Evolutionary conservation across 441 rosid genomes (phyloP), one percentile per base, ranked within the genome.

Genomic region (Iberis amara): DNA sequence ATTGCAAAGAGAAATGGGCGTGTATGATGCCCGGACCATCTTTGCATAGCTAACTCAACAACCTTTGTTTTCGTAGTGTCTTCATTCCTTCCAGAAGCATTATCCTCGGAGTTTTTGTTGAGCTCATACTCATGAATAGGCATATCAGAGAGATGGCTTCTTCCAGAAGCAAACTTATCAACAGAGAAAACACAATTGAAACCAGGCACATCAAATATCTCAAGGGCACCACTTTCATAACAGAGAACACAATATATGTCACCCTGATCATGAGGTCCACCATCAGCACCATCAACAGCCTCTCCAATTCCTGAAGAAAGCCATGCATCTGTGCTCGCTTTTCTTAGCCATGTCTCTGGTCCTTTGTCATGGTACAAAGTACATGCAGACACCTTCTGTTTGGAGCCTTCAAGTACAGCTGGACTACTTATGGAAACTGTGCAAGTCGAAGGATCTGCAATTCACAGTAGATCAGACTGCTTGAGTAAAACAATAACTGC

Each of bases 291-390:
- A 55, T 85, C 96, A 73, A 82, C 73, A 62, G 89, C 74, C 76
- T 80, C 95, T 63, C 81, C 85, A 65, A 86, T 50, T 24, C 97
- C 97, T 18, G 95, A 79, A 31, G 89, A 81, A 73, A 92, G 95
- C 99, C 99, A 92, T 58, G 99, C 96, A 73, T 89, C 97, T 14
- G 90, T 76, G 69, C 89, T 92, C 50, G 96, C 79, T 81, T 89
- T 92, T 62, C 95, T 76, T 39, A 92, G 84, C 99, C 97, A 89
- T 56, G 96, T 89, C 52, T 86, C 94, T 52, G 92, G 89, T 69
- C 97, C 99, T 61, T 73, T 84, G 72, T 92, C 99, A 68, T 86
- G 90, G 79, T 86, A 86, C 63, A 92, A 71, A 43, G 97, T 76
- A 75, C 97, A 92, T 37, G 97, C 90, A 61, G 92, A 75, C 52